Percentiles rank a stretch among this genome's conserved stretches.
Conservation (phyloP, 306 rosid genomes). For the Betula pendula region DNA sequence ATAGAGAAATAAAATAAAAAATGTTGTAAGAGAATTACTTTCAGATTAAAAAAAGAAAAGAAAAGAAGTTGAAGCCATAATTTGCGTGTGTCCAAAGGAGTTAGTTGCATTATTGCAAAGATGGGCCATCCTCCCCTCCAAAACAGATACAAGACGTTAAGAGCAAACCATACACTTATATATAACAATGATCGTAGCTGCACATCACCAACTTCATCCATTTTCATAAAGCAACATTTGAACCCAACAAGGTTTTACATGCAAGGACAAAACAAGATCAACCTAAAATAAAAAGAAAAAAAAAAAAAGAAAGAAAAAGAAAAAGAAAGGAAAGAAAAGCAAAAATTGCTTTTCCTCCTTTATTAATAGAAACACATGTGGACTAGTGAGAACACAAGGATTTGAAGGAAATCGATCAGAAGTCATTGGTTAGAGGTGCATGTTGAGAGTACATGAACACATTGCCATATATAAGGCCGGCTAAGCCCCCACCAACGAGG, state of each 20-base stretch:
- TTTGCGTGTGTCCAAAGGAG: neutral
- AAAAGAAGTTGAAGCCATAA: neutral
- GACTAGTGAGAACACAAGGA: neutral
- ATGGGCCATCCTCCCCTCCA: neutral
- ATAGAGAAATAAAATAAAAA: too few relatives aligned
- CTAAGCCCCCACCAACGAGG: conserved; percentile 78
- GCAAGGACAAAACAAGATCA: conserved; percentile 1
- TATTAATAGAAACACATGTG: conserved; percentile 20
- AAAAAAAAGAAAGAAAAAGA: neutral
- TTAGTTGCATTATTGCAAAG: conserved; percentile 7
- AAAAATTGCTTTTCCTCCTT: conserved; percentile 29
- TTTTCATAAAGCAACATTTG: conserved; percentile 24
- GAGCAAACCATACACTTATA: neutral
- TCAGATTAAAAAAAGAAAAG: neutral
- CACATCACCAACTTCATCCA: conserved; percentile 17
- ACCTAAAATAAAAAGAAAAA: conserved; percentile 10
- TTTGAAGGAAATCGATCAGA: conserved; percentile 1
- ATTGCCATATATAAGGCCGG: conserved; percentile 79
- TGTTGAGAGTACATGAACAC: conserved; percentile 59
- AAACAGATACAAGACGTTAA: neutral
- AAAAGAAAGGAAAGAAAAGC: conserved; percentile 24
- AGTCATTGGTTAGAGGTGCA: conserved; percentile 50
- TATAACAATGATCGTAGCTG: too few relatives aligned
- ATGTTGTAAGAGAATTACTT: neutral
- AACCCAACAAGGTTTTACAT: conserved; percentile 29